Conservation (phyloP, 2,329 filamentous ascomycete genomes). For the Aschersonia sp. region DNA sequence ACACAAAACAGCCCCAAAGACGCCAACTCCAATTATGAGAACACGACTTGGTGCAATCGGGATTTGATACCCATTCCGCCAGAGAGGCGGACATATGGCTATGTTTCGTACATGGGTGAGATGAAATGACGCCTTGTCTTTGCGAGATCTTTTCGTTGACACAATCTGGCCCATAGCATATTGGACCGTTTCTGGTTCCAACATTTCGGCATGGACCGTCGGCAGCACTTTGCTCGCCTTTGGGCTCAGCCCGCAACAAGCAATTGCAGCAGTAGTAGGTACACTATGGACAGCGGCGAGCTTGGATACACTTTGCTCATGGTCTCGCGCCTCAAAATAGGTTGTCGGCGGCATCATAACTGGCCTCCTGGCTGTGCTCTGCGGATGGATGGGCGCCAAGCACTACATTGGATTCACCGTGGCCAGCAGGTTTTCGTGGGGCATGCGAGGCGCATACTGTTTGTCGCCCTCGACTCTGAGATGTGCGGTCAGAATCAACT, state of each 20-base stretch:
- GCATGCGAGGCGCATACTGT: conserved; percentile 28
- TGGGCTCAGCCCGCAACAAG: conserved; percentile 13
- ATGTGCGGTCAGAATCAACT: background rate
- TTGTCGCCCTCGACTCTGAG: background rate
- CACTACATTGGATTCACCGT: conserved; percentile 14
- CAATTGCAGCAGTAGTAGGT: conserved; percentile 11
- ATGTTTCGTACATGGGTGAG: conserved; percentile 12
- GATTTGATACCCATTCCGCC: conserved; percentile 15
- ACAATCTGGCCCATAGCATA: conserved; percentile 4
- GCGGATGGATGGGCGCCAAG: conserved; percentile 10
- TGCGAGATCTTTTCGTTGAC: background rate
- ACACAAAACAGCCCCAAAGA: conserved; percentile 9
- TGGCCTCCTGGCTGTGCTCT: conserved; percentile 8
- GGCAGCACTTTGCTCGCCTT: conserved; percentile 12
- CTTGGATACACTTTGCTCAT: background rate
- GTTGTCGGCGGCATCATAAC: conserved; percentile 9
- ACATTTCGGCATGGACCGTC: conserved; percentile 11
- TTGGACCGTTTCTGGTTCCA: conserved; percentile 11
- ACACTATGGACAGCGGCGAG: too few species aligned
- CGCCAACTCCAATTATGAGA: conserved; percentile 13
- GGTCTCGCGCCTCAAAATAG: background rate
- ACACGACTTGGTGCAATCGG: conserved; percentile 17
- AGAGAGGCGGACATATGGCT: conserved; percentile 11
- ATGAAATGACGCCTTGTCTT: background rate
- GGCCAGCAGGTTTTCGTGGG: conserved; percentile 28